Conservation (phyloP, 2,329 filamentous ascomycete species). For the Curvularia sp. region DNA sequence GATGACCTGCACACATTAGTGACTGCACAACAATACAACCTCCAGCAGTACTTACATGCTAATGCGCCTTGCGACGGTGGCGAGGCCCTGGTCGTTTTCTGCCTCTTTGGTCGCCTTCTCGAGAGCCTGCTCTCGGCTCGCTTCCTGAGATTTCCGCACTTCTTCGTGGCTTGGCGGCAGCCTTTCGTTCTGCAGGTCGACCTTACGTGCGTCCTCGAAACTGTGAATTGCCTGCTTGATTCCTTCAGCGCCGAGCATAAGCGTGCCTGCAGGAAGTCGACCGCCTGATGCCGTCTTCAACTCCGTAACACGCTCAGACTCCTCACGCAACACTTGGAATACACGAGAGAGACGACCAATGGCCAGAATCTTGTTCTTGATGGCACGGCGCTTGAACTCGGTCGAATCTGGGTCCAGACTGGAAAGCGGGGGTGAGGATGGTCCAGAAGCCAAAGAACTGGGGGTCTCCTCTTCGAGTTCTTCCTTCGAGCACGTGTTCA, state of each 20-base stretch:
- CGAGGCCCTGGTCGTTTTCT: constrained; percentile 87
- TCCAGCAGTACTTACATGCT: constrained; percentile 83
- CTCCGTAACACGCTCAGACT: constrained; percentile 95
- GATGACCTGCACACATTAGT: constrained; percentile 49
- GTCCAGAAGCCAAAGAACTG: constrained; percentile 73
- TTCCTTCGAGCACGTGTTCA: constrained; percentile 99
- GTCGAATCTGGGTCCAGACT: constrained; percentile 79
- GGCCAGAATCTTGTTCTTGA: constrained; percentile 99
- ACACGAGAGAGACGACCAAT: constrained; percentile 96
- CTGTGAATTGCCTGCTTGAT: constrained; percentile 98
- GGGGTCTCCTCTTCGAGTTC: constrained; percentile 88
- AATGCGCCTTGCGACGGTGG: constrained; percentile 85
- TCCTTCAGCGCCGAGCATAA: constrained; percentile 97
- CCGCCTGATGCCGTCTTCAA: constrained; percentile 96
- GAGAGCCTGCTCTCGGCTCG: constrained; percentile 81
- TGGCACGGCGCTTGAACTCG: constrained; percentile 92
- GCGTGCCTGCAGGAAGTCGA: constrained; percentile 88
- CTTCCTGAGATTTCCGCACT: constrained; percentile 81
- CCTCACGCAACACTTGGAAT: constrained; percentile 97
- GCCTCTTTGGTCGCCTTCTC: constrained; percentile 87
- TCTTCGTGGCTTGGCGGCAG: constrained; percentile 93
- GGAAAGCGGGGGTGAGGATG: constrained; percentile 74
- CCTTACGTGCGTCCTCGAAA: constrained; percentile 96
- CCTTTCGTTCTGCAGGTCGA: constrained; percentile 95
- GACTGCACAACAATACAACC: background rate